A percentile compares a stretch with the other conserved stretches of the same genome.
These are phyloP conservation scores for Neocatenulostroma microsporum DNA, from an alignment of 2,329 filamentous ascomycete genomes.

Conservation along the genomic window DNA sequence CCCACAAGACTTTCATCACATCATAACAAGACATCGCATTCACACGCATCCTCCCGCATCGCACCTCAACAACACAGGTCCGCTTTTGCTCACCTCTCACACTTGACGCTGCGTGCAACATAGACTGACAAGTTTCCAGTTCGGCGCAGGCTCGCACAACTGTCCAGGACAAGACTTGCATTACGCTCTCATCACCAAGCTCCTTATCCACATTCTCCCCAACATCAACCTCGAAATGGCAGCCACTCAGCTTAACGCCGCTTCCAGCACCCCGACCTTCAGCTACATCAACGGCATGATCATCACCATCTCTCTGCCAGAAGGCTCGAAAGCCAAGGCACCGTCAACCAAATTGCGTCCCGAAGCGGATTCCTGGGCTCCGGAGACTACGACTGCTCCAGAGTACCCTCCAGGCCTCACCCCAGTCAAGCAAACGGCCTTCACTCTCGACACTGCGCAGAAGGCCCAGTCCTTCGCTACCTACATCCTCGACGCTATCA, in stretches of 20 bases:
- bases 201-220: conserved; percentile 3
- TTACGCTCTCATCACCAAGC: conserved; percentile 4
- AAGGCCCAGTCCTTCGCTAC: too few species aligned
- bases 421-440: neutral
- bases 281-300: neutral
- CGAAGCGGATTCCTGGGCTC: neutral
- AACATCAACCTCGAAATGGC: conserved; percentile 5
- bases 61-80: neutral
- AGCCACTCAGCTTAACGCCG: neutral
- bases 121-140: conserved; percentile 5
- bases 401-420: conserved; percentile 3
- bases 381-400: conserved; percentile 1
- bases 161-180: conserved; percentile 5
- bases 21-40: neutral
- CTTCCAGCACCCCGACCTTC: neutral
- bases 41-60: neutral
- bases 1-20: neutral
- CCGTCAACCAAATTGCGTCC: neutral
- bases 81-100: too few species aligned
- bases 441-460: too few species aligned
- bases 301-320: neutral
- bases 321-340: neutral
- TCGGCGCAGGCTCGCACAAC: conserved; percentile 1
- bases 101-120: too few species aligned
- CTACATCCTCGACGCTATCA: too few species aligned